Evolutionary conservation across 2,329 filamentous ascomycete species (phyloP), one percentile per base, ranked within the genome.

Genomic region (Lasiodiplodia sp.): DNA sequence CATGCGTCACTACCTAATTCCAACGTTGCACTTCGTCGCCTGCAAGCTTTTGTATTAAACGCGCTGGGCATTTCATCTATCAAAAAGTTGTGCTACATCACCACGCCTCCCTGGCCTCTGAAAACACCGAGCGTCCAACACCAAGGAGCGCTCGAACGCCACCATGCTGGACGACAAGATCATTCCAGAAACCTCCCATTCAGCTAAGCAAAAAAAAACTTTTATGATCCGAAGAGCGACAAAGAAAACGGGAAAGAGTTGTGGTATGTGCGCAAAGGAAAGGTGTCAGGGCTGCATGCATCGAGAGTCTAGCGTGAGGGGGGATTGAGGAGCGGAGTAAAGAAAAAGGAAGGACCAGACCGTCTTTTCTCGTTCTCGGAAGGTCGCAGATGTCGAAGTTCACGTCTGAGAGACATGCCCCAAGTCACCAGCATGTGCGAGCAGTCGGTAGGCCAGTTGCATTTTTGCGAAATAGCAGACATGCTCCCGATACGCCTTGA

Each of bases 391-490:
- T 47, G 38, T 47, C 57, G 14, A n/a, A 60, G 57, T 60, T 47
- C 57, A 60, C 37, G 40, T 51, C 58, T 12, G 23, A 64, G 21
- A 64, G 47, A 52, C 44, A 64, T 64, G 60, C 37, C 60, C 51
- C 60, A 31, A 23, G 23, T 64, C 60, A 52, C 60, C 47, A 38
- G 60, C 44, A 67, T 67, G 65, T 53, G 65, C 38, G 53, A 52
- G 60, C 60, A 53, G 60, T 64, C 60, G 18, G 37, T 28, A 63
- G 60, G 60, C 60, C 23, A 51, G 65, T 60, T 67, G 65, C 65
- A 67, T 67, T 67, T 67, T 60, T 67, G 65, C 55, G 63, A 67
- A 58, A 67, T 57, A 67, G 65, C 55, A 58, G 65, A 58, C 44
- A 60, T 51, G 40, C 55, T 56, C 65, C 53, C 65, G 47, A 51